A percentile compares a stretch with the other conserved stretches of the same genome.
Conservation (phyloP, 2,329 filamentous ascomycete genomes). For the Hawksworthiomyces lignivorus region DNA sequence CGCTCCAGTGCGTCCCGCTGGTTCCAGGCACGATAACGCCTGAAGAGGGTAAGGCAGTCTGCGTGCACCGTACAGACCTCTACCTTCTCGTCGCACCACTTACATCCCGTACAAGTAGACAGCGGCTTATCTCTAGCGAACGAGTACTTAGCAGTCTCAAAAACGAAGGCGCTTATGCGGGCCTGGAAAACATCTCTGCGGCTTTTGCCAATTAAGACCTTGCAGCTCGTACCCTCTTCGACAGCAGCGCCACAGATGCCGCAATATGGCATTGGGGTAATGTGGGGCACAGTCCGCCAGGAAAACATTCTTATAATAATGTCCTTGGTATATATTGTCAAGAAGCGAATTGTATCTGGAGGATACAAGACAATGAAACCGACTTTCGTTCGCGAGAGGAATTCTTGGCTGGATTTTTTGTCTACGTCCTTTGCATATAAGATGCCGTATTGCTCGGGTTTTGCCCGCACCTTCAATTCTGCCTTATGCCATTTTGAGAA, state of each 20-base stretch:
- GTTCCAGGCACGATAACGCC: not conserved
- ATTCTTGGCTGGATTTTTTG: too few species aligned
- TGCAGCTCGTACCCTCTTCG: not conserved
- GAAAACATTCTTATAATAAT: too few species aligned
- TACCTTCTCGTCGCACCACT: not conserved
- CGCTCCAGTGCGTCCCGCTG: not conserved
- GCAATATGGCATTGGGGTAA: slow-evolving; percentile 1
- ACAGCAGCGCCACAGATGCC: slow-evolving; percentile 1
- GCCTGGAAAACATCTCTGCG: not conserved
- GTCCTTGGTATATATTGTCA: too few species aligned
- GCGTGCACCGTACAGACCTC: slow-evolving; percentile 5
- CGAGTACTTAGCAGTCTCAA: not conserved
- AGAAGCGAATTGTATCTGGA: too few species aligned
- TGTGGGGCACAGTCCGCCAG: too few species aligned
- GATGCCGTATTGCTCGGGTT: too few species aligned
- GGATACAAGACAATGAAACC: too few species aligned
- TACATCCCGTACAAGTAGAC: not conserved
- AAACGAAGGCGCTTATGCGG: not conserved
- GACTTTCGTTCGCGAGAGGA: too few species aligned
- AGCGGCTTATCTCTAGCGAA: not conserved
- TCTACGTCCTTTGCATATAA: too few species aligned
- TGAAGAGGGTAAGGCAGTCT: slow-evolving; percentile 1
- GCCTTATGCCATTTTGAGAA: too few species aligned
- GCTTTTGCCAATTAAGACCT: not conserved
- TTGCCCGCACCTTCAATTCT: too few species aligned